Evolutionary conservation across 306 rosid species (phyloP).

Genomic region (Vigna radiata): DNA sequence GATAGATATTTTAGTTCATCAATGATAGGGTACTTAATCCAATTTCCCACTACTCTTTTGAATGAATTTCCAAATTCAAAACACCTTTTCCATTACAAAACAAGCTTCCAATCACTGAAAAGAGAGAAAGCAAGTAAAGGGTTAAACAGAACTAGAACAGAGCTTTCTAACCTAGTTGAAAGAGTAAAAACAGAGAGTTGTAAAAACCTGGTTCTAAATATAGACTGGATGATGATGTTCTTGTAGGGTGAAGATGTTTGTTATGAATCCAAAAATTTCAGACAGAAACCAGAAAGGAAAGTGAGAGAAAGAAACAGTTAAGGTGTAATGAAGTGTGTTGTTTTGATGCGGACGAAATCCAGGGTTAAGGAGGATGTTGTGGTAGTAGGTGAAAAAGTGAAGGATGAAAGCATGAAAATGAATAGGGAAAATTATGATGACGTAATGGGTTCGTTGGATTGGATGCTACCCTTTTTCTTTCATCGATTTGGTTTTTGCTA

Average conservation of each 20-base stretch:
- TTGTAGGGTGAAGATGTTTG: conserved; percentile 31
- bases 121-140: not conserved
- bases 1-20: conserved; percentile 28
- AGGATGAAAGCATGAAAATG: conserved; percentile 45
- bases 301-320: conserved; percentile 51
- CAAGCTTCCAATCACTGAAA: not conserved
- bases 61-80: not conserved
- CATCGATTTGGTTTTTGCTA: not conserved
- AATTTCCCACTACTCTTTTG: conserved; percentile 15
- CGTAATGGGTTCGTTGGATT: conserved; percentile 27
- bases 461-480: conserved; percentile 42
- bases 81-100: not conserved
- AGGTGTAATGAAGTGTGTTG: conserved; percentile 36
- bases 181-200: conserved; percentile 15
- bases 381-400: conserved; percentile 59
- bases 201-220: conserved; percentile 31
- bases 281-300: conserved; percentile 35
- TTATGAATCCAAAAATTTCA: conserved; percentile 41
- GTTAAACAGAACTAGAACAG: conserved; percentile 24
- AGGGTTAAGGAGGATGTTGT: conserved; percentile 33
- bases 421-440: conserved; percentile 44
- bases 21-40: conserved; percentile 4
- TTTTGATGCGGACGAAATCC: conserved; percentile 37
- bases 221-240: conserved; percentile 5
- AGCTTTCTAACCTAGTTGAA: conserved; percentile 24